Percentiles rank a stretch among this genome's conserved stretches.
phyloP scores from a whole-genome alignment of 495 filamentous ascomycete species.

The Aspergillus baeticus region DNA sequence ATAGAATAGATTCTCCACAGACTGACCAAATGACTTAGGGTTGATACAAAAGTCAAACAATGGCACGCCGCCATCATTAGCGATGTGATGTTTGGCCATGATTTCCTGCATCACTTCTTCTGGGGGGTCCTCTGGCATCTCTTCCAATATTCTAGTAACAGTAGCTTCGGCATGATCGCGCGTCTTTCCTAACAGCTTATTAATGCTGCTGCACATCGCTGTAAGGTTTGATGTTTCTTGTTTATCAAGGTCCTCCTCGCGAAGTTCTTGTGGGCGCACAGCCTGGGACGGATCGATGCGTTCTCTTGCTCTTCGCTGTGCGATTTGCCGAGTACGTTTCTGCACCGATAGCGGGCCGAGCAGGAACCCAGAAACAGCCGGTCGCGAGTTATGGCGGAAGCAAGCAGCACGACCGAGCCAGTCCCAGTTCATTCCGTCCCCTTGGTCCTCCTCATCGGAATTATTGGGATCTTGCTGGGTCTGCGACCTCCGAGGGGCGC shows the following conservation, averaged over 20 bases:
- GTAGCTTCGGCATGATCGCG: conserved; percentile 35
- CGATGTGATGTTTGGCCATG: conserved; percentile 56
- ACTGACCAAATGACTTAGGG: conserved; percentile 88
- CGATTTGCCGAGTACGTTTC: conserved; percentile 68
- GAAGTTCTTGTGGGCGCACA: conserved; percentile 71
- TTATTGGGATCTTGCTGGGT: conserved; percentile 44
- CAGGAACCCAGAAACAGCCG: conserved; percentile 78
- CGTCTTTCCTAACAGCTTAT: conserved; percentile 38
- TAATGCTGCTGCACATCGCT: conserved; percentile 63
- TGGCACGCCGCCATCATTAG: conserved; percentile 63
- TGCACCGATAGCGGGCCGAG: conserved; percentile 88
- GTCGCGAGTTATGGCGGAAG: conserved; percentile 68
- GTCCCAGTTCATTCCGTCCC: conserved; percentile 84
- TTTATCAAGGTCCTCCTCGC: conserved; percentile 66
- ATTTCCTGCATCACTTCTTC: conserved; percentile 38
- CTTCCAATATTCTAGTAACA: conserved; percentile 27
- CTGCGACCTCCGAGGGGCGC: conserved; percentile 31
- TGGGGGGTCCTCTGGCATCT: conserved; percentile 34
- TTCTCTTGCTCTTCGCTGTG: conserved; percentile 63
- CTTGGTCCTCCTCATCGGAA: conserved; percentile 60
- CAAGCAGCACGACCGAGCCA: conserved; percentile 75
- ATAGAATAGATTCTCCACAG: conserved; percentile 96
- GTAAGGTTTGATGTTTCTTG: conserved; percentile 75
- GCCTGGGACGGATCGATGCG: conserved; percentile 60
- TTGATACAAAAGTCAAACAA: conserved; percentile 87